Evolutionary conservation across 371 early-diverging fungal genomes (phyloP).

Genomic region (Rhizoclosmatium hyalinum): DNA sequence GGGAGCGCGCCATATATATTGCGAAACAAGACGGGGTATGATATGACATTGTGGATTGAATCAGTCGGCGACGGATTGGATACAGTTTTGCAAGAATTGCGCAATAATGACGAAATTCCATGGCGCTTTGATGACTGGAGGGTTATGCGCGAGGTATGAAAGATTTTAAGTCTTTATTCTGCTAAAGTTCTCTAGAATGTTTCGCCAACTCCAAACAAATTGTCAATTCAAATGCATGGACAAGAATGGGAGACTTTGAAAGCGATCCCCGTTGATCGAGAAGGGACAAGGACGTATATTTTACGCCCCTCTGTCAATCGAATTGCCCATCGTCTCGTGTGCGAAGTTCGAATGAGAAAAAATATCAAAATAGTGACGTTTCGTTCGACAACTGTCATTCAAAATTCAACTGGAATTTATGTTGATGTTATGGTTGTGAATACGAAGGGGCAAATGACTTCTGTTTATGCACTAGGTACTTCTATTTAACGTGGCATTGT

Average conservation of each 20-base stretch:
- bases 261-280: conserved; percentile 84
- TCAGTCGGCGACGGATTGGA: conserved; percentile 59
- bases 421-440: conserved; percentile 85
- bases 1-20: conserved; percentile 80
- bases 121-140: conserved; percentile 98
- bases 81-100: conserved; percentile 70
- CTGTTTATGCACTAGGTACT: conserved; percentile 51
- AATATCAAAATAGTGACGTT: conserved; percentile 93
- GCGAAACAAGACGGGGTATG: conserved; percentile 88
- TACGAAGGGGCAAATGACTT: conserved; percentile 61
- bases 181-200: conserved; percentile 32
- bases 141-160: conserved; percentile 78
- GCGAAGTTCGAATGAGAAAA: conserved; percentile 83
- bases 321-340: conserved; percentile 82
- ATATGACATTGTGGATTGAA: conserved; percentile 89
- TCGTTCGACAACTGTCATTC: conserved; percentile 81
- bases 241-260: conserved; percentile 91
- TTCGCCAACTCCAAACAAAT: conserved; percentile 60
- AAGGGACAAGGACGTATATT: conserved; percentile 77
- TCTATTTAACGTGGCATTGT: background rate
- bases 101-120: conserved; percentile 76
- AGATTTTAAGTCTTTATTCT: background rate
- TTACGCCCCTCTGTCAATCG: conserved; percentile 80
- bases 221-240: conserved; percentile 86
- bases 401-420: conserved; percentile 79